Percentiles rank a stretch among this genome's conserved stretches.
phyloP scores from a whole-genome alignment of 108 stramenopile species.

The Phaeodactylum tricornutum region DNA sequence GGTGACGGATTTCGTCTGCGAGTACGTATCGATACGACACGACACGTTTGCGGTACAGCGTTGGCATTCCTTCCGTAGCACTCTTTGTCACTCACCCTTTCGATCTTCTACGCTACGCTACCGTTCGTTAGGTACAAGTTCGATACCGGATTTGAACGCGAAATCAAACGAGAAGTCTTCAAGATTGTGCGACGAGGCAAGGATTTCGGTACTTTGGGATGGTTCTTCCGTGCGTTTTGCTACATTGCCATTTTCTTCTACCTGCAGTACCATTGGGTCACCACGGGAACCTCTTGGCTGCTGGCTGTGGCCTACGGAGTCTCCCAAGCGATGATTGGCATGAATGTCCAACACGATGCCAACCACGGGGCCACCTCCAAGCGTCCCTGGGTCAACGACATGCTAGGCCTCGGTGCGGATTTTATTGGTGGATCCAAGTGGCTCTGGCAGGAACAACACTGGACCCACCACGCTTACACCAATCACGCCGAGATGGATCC shows the following conservation, averaged over 20 bases:
- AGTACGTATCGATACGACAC: constrained; percentile 39
- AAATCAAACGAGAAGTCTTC: constrained; percentile 81
- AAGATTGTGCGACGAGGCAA: constrained; percentile 79
- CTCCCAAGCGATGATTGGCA: constrained; percentile 67
- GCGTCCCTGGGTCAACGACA: constrained; percentile 67
- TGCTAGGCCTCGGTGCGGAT: constrained; percentile 81
- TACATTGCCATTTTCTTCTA: constrained; percentile 62
- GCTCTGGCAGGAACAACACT: constrained; percentile 87
- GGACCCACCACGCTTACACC: constrained; percentile 81
- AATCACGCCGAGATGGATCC: constrained; percentile 77
- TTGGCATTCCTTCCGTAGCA: neutral
- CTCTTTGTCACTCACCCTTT: neutral
- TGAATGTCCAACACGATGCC: constrained; percentile 94
- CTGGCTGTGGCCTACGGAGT: constrained; percentile 71
- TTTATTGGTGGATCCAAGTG: constrained; percentile 84
- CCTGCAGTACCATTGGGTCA: constrained; percentile 63
- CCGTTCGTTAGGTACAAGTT: constrained; percentile 53
- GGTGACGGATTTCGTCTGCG: constrained; percentile 39
- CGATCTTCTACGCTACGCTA: neutral
- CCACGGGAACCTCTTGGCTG: constrained; percentile 28
- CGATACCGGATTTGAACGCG: constrained; percentile 76
- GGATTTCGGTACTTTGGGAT: constrained; percentile 78
- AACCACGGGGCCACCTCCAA: constrained; percentile 89
- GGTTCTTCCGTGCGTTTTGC: constrained; percentile 47
- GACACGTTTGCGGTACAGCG: neutral